Conservation (phyloP, 768 basidiomycete genomes). For the Mycena amicta region DNA sequence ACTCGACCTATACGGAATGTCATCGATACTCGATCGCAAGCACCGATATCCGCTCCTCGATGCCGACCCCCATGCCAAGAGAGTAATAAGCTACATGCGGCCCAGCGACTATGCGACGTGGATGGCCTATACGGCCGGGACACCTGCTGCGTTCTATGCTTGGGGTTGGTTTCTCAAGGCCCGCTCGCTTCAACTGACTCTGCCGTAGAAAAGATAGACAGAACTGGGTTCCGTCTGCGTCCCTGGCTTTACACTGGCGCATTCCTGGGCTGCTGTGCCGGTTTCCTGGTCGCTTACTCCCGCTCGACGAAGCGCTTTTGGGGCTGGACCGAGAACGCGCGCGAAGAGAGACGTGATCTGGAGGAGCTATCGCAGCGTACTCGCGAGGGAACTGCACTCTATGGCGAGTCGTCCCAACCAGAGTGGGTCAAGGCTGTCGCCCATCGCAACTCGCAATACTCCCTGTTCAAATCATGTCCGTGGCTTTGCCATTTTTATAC, state of each 20-base stretch:
- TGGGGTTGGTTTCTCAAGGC: slow-evolving; percentile 64
- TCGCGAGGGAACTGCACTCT: slow-evolving; percentile 78
- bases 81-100: slow-evolving; percentile 89
- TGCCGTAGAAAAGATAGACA: slow-evolving; percentile 52
- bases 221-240: slow-evolving; percentile 38
- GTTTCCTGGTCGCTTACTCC: slow-evolving; percentile 93
- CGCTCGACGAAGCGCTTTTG: slow-evolving; percentile 92
- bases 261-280: slow-evolving; percentile 82
- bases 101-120: slow-evolving; percentile 85
- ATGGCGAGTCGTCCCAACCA: slow-evolving; percentile 82
- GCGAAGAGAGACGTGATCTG: slow-evolving; percentile 77
- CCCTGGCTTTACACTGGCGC: slow-evolving; percentile 57
- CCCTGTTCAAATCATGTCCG: slow-evolving; percentile 88
- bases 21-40: slow-evolving; percentile 52
- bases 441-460: slow-evolving; percentile 85
- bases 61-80: slow-evolving; percentile 83
- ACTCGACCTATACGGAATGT: neutral
- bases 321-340: slow-evolving; percentile 90
- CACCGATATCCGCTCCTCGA: slow-evolving; percentile 92
- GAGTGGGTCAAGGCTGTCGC: slow-evolving; percentile 87
- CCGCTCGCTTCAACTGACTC: slow-evolving; percentile 8
- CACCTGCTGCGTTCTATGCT: slow-evolving; percentile 77
- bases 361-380: slow-evolving; percentile 78
- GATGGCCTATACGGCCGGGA: slow-evolving; percentile 78
- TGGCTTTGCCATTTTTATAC: too few species aligned